Evolutionary conservation across 768 basidiomycete genomes (phyloP).

Genomic region (Dendrothele bispora): DNA sequence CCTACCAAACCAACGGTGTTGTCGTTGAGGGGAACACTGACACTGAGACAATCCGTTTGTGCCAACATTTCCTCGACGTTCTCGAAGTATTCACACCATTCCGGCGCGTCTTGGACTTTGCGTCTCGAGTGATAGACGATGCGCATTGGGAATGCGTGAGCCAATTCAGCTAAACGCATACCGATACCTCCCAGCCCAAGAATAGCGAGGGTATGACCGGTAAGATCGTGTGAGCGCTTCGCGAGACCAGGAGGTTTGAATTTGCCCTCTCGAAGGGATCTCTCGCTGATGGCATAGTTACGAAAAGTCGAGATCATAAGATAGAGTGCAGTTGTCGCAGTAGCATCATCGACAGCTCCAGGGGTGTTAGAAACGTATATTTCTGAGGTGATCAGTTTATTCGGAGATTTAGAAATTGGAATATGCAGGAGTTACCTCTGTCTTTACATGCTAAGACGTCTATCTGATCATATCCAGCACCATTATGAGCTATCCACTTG

Average conservation of each 20-base stretch:
- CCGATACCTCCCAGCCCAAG: conserved; percentile 82
- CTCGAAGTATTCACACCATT: conserved; percentile 75
- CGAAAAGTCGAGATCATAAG: conserved; percentile 78
- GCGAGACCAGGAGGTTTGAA: conserved; percentile 62
- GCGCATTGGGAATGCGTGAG: conserved; percentile 85
- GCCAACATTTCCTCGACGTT: conserved; percentile 63
- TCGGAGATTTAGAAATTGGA: too few relatives aligned
- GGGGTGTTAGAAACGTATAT: conserved; percentile 88
- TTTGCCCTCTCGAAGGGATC: conserved; percentile 49
- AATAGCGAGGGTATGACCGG: conserved; percentile 68
- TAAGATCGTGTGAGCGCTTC: conserved; percentile 57
- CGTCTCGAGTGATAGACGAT: conserved; percentile 78
- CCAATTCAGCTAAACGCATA: conserved; percentile 65
- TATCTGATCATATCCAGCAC: conserved; percentile 90
- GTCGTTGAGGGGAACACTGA: conserved; percentile 78
- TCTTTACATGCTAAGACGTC: conserved; percentile 74
- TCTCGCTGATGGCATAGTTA: conserved; percentile 68
- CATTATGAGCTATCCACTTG: conserved; percentile 90
- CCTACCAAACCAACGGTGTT: conserved; percentile 76
- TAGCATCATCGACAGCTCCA: conserved; percentile 86
- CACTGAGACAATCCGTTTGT: conserved; percentile 78
- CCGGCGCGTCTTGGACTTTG: conserved; percentile 56
- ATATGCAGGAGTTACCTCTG: conserved; percentile 43
- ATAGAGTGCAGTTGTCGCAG: conserved; percentile 85
- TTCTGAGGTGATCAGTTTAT: conserved; percentile 35